Percentiles rank a stretch among this genome's conserved stretches.
Evolutionary conservation across 2,329 filamentous ascomycete species (phyloP).

Genomic region (Paecilomyces fulvus): DNA sequence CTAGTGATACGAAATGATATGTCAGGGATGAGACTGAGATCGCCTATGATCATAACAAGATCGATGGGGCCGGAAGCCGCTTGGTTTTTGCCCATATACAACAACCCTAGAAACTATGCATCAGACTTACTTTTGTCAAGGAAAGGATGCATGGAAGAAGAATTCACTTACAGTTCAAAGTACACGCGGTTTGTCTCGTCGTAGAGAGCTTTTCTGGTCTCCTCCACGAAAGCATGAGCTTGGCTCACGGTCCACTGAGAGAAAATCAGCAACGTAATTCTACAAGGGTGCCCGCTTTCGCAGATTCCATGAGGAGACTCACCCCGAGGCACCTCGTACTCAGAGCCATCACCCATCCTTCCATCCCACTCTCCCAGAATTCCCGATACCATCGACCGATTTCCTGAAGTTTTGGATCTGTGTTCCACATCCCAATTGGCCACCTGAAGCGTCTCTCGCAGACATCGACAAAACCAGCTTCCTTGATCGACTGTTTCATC

Average conservation of each 20-base stretch:
- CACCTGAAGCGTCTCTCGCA: slow-evolving; percentile 16
- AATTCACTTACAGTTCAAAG: slow-evolving; percentile 12
- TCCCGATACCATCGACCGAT: slow-evolving; percentile 15
- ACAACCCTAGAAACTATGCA: slow-evolving; percentile 1
- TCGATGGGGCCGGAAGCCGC: neutral
- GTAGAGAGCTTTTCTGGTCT: slow-evolving; percentile 10
- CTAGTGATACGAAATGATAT: neutral
- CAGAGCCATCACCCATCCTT: slow-evolving; percentile 20
- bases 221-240: slow-evolving; percentile 15
- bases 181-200: slow-evolving; percentile 12
- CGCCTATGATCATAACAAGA: neutral
- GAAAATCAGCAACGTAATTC: slow-evolving; percentile 1
- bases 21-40: neutral
- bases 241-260: slow-evolving; percentile 19
- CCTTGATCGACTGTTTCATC: slow-evolving; percentile 15
- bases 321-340: slow-evolving; percentile 18
- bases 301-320: neutral
- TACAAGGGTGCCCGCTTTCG: neutral
- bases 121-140: neutral
- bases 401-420: slow-evolving; percentile 10
- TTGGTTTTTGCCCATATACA: slow-evolving; percentile 5
- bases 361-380: slow-evolving; percentile 19
- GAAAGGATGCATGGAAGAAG: neutral
- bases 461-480: slow-evolving; percentile 19
- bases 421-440: slow-evolving; percentile 16